phyloP scores from a whole-genome alignment of 768 basidiomycete genomes.

The Hygrocybe coccinea region DNA sequence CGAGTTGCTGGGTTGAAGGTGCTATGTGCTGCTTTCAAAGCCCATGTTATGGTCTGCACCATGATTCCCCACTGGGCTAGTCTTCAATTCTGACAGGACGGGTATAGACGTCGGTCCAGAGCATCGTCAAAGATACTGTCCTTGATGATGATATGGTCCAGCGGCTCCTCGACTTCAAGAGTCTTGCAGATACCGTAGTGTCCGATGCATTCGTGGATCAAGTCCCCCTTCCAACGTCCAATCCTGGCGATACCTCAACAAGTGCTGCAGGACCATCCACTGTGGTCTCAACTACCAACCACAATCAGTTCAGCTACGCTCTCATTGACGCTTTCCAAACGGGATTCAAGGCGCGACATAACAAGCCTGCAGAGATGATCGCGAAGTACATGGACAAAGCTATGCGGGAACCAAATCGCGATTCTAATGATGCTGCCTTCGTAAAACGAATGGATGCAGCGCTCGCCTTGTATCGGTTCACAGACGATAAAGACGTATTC shows the following conservation, averaged over 20 bases:
- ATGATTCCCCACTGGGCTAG: neutral
- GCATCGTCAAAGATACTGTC: slow-evolving; percentile 59
- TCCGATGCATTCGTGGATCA: slow-evolving; percentile 49
- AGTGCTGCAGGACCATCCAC: slow-evolving; percentile 20
- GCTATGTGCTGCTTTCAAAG: slow-evolving; percentile 58
- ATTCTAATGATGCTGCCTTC: slow-evolving; percentile 58
- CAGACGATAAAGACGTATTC: slow-evolving; percentile 92
- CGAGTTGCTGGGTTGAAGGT: slow-evolving; percentile 51
- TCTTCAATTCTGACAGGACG: slow-evolving; percentile 1
- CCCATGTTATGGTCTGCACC: slow-evolving; percentile 49
- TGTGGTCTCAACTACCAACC: slow-evolving; percentile 32
- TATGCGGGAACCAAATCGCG: slow-evolving; percentile 83
- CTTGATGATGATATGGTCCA: slow-evolving; percentile 77
- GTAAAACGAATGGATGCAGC: slow-evolving; percentile 58
- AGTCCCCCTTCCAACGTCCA: slow-evolving; percentile 15
- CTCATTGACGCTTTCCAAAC: slow-evolving; percentile 63
- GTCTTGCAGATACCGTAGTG: slow-evolving; percentile 49
- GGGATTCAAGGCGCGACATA: slow-evolving; percentile 71
- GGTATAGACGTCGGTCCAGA: slow-evolving; percentile 48
- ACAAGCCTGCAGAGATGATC: slow-evolving; percentile 88
- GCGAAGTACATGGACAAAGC: slow-evolving; percentile 85
- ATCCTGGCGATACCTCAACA: slow-evolving; percentile 13
- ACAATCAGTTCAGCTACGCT: slow-evolving; percentile 61
- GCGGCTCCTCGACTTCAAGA: slow-evolving; percentile 63
- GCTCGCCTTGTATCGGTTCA: slow-evolving; percentile 75